A percentile compares a stretch with the other conserved stretches of the same genome.
Conservation (phyloP, 441 rosid genomes). For the Erodium trifolium region DNA sequence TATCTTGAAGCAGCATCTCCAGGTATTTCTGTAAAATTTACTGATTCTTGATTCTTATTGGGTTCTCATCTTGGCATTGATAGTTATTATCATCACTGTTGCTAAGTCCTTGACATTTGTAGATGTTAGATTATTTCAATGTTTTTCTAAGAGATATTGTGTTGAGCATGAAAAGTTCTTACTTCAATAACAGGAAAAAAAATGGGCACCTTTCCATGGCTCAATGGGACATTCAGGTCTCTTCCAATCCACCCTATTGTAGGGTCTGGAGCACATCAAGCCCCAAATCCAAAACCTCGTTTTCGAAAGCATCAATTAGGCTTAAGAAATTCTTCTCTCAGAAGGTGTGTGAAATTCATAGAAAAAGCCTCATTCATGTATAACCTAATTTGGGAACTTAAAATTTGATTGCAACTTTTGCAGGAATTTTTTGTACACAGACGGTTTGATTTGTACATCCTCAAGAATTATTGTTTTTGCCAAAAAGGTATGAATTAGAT, state of each 20-base stretch:
- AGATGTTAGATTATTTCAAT: no score
- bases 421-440: conserved; percentile 22
- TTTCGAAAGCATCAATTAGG: neutral
- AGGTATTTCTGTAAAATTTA: no score
- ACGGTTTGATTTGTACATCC: conserved; percentile 17
- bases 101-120: no score
- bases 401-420: conserved; percentile 11
- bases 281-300: neutral
- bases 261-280: neutral
- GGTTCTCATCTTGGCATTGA: no score
- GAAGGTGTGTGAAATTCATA: neutral
- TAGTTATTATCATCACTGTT: no score
- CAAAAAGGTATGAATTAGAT: conserved; percentile 18
- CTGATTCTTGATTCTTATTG: no score
- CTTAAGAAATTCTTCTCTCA: conserved; percentile 2
- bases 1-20: no score
- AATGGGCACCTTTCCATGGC: neutral
- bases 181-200: neutral
- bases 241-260: neutral
- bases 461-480: conserved; percentile 24
- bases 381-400: neutral
- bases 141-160: no score
- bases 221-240: neutral
- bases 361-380: neutral
- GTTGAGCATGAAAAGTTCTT: neutral